Evolutionary conservation across 192 early-diverging fungal species (phyloP), one percentile per base, ranked within the genome.

Genomic region (Coemansia sp.): DNA sequence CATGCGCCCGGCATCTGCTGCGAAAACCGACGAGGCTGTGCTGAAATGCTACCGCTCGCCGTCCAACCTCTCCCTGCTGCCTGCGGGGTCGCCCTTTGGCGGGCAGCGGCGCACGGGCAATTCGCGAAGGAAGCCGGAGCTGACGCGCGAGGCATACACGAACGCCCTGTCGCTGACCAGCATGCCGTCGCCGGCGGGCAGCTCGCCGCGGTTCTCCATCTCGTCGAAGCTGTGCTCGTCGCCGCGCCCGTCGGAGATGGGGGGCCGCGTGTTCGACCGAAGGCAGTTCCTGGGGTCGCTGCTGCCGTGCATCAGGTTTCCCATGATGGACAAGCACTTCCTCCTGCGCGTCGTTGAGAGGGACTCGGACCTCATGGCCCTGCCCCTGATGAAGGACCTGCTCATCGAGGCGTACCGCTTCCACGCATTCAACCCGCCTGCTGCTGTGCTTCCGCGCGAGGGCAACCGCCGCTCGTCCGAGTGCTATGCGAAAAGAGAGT

Each of bases 321-420:
- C 83, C 0, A 73, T 73, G 73, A 79, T 77, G 83, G 70, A 72
- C 59, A 74, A 72, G 46, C 53, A 73, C 59, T 78, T 77, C 72
- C 27, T 77, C 69, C 75, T 83, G 24, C 75, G 63, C 14, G 73
- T 72, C 11, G 80, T 83, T 2, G 80, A 83, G 50, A 69, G 75
- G 34, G 74, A 77, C 27, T 13, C 75, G 6, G 75, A 83, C 11
- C 68, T 77, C 3, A 77, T 83, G 74, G 75, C 74, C 14, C 64
- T 78, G 57, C 75, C 74, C 11, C 27, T 77, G 16, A 83, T 83
- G 80, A 83, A 83, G 45, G 75, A 77, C 46, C 39, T 83, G 71
- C 75, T 83, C 19, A 83, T 83, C 54, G 80, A 83, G 46, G 80
- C 80, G 2, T 83, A 83, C 62, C 60, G 80, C n/a, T 78, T 74